These are phyloP conservation scores for Blastobotrys ciferrii DNA, from an alignment of 1,139 yeast species.

Conservation along the genomic window DNA sequence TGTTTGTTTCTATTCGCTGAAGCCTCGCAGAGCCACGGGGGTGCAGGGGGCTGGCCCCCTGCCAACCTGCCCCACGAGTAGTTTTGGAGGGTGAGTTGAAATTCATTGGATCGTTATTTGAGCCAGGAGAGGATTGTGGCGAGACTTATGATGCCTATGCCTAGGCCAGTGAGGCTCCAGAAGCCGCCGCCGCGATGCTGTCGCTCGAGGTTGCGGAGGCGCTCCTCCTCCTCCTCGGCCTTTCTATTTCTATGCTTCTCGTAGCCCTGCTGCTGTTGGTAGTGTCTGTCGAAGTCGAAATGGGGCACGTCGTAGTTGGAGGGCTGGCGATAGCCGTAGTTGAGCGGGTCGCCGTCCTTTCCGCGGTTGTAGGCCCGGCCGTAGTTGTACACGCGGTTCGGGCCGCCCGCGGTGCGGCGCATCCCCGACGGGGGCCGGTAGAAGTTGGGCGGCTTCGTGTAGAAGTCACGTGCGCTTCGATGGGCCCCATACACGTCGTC, in stretches of 20 bases:
- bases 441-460: constrained; percentile 3
- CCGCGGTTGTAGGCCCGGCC: constrained; percentile 19
- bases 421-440: constrained; percentile 10
- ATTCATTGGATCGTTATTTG: neutral
- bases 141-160: constrained; percentile 6
- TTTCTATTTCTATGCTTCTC: constrained; percentile 44
- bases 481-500: constrained; percentile 9
- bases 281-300: constrained; percentile 67
- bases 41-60: too few species aligned
- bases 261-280: constrained; percentile 57
- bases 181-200: constrained; percentile 6
- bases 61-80: too few species aligned
- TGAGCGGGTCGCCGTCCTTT: constrained; percentile 15
- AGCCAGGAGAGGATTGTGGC: neutral
- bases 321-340: constrained; percentile 27
- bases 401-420: constrained; percentile 4
- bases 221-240: constrained; percentile 17
- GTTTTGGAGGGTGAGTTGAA: too few species aligned
- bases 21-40: too few species aligned
- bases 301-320: constrained; percentile 72
- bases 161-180: constrained; percentile 11
- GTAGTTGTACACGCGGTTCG: constrained; percentile 22
- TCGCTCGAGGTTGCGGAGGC: constrained; percentile 12
- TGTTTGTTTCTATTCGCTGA: too few species aligned
- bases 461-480: constrained; percentile 9